A percentile compares a stretch with the other conserved stretches of the same genome.
These are phyloP conservation scores for Cystobasidium sp. DNA, from an alignment of 1,284 basidiomycete genomes.

Conservation along the genomic window DNA sequence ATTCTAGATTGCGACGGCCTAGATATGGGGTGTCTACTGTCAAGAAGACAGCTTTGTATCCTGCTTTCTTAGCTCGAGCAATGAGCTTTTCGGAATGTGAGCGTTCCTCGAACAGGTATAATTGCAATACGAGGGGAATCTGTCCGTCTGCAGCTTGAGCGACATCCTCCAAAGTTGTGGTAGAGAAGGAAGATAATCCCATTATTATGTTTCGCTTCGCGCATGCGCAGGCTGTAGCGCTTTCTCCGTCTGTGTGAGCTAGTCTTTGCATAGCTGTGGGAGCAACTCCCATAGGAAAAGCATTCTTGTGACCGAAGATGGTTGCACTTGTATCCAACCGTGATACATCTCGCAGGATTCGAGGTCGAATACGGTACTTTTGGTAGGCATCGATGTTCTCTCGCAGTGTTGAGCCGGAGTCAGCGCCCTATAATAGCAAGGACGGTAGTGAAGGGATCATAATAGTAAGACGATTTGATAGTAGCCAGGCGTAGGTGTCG, in stretches of 20 bases:
- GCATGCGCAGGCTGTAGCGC: slow-evolving; percentile 51
- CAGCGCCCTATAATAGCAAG: slow-evolving; percentile 31
- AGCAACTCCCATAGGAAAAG: slow-evolving; percentile 52
- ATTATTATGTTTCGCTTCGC: slow-evolving; percentile 49
- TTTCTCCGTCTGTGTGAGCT: slow-evolving; percentile 53
- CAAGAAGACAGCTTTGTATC: slow-evolving; percentile 56
- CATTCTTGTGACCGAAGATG: slow-evolving; percentile 48
- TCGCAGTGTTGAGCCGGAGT: slow-evolving; percentile 35
- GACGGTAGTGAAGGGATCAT: neutral
- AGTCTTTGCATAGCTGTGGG: slow-evolving; percentile 54
- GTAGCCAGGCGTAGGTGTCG: neutral
- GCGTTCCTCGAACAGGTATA: slow-evolving; percentile 50
- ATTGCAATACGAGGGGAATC: slow-evolving; percentile 51
- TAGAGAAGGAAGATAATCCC: slow-evolving; percentile 52
- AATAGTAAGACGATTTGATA: neutral
- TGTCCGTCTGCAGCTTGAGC: slow-evolving; percentile 45
- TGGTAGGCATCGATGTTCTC: slow-evolving; percentile 51
- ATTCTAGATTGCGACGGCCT: slow-evolving; percentile 45
- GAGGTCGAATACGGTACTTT: slow-evolving; percentile 52
- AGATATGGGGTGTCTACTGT: slow-evolving; percentile 57
- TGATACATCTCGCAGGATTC: slow-evolving; percentile 52
- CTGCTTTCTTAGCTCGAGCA: slow-evolving; percentile 49
- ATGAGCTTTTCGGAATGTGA: slow-evolving; percentile 49
- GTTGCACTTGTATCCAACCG: slow-evolving; percentile 47
- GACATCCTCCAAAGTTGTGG: slow-evolving; percentile 51